Evolutionary conservation across 2,329 filamentous ascomycete species (phyloP), one percentile per base, ranked within the genome.

Genomic region (Alternaria gaisen): DNA sequence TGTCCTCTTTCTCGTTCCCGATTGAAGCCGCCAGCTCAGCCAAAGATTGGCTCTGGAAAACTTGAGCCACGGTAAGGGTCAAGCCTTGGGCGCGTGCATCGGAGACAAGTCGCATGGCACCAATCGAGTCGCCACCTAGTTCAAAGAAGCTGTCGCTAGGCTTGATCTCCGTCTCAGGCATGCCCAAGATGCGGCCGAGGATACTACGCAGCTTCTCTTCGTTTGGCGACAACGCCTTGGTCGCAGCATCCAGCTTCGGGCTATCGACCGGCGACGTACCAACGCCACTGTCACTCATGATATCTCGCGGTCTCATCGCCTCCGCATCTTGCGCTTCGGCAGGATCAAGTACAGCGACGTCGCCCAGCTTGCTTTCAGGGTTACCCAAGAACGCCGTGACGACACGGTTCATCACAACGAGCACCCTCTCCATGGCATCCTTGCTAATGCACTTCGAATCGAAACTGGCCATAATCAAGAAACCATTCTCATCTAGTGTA

Each of bases 381-480:
- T 80, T 50, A 73, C 79, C 76, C 47, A 84, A 83, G 24, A 90
- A 80, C 22, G 83, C 77, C 42, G 82, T 80, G 0, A 83, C 81
- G n/a, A 86, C 81, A 4, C 80, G 77, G 34, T 83, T 83, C 22
- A 90, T 80, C 54, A 87, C 83, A 2, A 79, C 72, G 22, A 89
- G 77, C 3, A 85, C 84, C 32, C 81, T 80, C 67, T 88, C 79
- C 77, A 89, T 86, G 18, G 83, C 81, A 24, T 79, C 75, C 32
- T 78, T 80, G 18, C 80, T 79, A 18, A 90, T 83, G 0, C 84
- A 83, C n/a, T 84, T 84, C 22, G 87, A 87, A 69, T 91, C 88
- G 67, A 90, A 90, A 67, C 88, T 88, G 0, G 87, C 87, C 79
- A 87, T 88, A 57, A 88, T 80, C 16, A 85, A 75, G 70, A 90